Base-by-base conservation (phyloP, 2,329 filamentous ascomycete genomes). In the Raffaelea ambrosiae region DNA sequence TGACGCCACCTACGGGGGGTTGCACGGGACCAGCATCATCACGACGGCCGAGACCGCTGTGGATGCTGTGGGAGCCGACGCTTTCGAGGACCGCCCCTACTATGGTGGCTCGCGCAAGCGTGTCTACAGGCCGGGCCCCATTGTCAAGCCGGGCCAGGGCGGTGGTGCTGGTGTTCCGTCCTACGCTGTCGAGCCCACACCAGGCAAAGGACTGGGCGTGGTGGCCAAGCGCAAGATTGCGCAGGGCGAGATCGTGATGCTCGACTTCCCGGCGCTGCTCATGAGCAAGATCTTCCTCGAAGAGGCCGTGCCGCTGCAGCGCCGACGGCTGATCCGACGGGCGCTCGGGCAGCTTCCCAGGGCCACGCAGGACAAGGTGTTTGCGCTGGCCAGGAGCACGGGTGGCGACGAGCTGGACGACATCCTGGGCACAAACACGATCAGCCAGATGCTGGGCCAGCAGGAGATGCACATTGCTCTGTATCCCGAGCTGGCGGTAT, bases 341-440 rank as follows among this genome's bases (percentile, higher is more conserved):
- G 61, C 57, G 2, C 51, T 66, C 23, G 52, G 58, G 16, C 54
- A 61, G 40, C 53, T 66, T 23, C 53, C 58, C 5, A 50, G 54
- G 22, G 47, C 42, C 3, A 48, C 42, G n/a, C 50, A 54, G 51
- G 44, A 54, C 39, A 48, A 49, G 13, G 49, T 66, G 20, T 47
- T 60, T 48, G 48, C 48, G 22, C 48, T 66, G 46, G 58, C 64
- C n/a, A 51, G 51, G 36, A 61, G 58, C 29, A 57, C 57, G 4
- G 61, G 59, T 3, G 60, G 57, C 2, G 60, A 61, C n/a, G 50
- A 57, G 3, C 45, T 65, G 0, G 61, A 66, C 40, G 61, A 65
- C 36, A 55, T 64, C 10, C 49, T 66, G 9, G 54, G 59, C 21
- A 66, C 64, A 5, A 66, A 66, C 40, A 58, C 63, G 0, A 64